Conservation (phyloP, 148 eudicot species). For the Camellia japonica region DNA sequence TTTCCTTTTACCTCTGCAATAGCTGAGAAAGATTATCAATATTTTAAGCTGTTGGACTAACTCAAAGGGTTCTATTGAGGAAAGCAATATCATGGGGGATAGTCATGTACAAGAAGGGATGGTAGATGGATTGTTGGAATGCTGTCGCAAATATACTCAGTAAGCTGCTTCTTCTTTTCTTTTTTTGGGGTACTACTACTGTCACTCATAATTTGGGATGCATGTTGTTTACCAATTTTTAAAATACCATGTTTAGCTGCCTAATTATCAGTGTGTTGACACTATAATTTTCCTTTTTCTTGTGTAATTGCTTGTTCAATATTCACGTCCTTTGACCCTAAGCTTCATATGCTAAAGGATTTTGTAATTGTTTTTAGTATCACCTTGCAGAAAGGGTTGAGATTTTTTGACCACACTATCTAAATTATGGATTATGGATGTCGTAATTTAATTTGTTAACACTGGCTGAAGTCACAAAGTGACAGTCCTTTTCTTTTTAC, state of each 20-base stretch:
- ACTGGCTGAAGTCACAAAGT: too few species aligned
- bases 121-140: conserved; percentile 54
- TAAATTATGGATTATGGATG: too few species aligned
- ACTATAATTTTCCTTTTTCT: too few species aligned
- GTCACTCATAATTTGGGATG: not conserved
- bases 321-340: too few species aligned
- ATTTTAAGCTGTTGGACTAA: conserved; percentile 57
- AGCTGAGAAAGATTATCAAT: conserved; percentile 58
- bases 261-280: not conserved
- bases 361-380: too few species aligned
- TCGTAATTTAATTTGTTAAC: too few species aligned
- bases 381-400: too few species aligned
- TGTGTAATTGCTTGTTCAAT: too few species aligned
- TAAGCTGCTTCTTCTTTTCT: conserved; percentile 26
- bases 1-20: conserved; percentile 41
- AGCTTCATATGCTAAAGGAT: too few species aligned
- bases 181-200: not conserved
- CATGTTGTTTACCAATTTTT: not conserved
- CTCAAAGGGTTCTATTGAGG: conserved; percentile 32
- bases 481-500: too few species aligned
- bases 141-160: conserved; percentile 44
- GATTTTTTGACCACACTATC: too few species aligned
- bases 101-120: conserved; percentile 38
- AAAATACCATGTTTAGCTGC: not conserved
- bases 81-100: conserved; percentile 19